Percentiles rank a stretch among this genome's conserved stretches.
Evolutionary conservation across 805 yeast genomes (phyloP).

Genomic region (Ogataea populi-albae): DNA sequence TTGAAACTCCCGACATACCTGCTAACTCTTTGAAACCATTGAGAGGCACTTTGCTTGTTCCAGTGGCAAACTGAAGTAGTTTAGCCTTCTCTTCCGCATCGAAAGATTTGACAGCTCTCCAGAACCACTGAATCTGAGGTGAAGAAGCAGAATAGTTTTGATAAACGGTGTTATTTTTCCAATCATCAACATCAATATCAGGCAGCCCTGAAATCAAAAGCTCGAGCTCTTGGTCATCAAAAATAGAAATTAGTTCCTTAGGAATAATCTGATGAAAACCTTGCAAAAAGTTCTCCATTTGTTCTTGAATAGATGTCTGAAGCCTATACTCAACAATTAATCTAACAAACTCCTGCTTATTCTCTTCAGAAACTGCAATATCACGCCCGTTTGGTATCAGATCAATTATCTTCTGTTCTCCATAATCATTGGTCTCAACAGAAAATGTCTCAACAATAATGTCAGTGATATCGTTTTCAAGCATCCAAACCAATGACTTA

Average conservation of each 20-base stretch:
- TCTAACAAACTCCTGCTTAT: slow-evolving; percentile 85
- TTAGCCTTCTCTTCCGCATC: slow-evolving; percentile 94
- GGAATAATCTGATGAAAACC: slow-evolving; percentile 94
- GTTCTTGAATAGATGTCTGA: slow-evolving; percentile 79
- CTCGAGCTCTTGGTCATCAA: slow-evolving; percentile 95
- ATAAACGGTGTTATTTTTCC: slow-evolving; percentile 84
- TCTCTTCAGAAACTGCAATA: slow-evolving; percentile 83
- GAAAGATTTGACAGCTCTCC: slow-evolving; percentile 96
- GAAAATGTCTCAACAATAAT: slow-evolving; percentile 92
- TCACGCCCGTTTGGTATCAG: slow-evolving; percentile 78
- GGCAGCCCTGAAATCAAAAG: slow-evolving; percentile 91
- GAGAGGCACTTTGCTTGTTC: slow-evolving; percentile 93
- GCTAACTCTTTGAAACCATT: slow-evolving; percentile 88
- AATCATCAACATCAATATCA: slow-evolving; percentile 91
- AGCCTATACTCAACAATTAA: slow-evolving; percentile 84
- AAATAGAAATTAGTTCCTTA: slow-evolving; percentile 74
- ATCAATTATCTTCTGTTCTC: slow-evolving; percentile 82
- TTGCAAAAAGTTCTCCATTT: slow-evolving; percentile 75
- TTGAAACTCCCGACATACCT: slow-evolving; percentile 82
- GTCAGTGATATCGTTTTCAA: slow-evolving; percentile 92
- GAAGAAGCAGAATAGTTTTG: slow-evolving; percentile 80
- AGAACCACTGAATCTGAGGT: slow-evolving; percentile 91
- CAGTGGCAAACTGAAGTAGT: slow-evolving; percentile 91
- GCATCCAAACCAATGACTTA: slow-evolving; percentile 92
- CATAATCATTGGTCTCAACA: slow-evolving; percentile 90